phyloP scores from a whole-genome alignment of 2,329 filamentous ascomycete species.

The Aspergillus terreus region DNA sequence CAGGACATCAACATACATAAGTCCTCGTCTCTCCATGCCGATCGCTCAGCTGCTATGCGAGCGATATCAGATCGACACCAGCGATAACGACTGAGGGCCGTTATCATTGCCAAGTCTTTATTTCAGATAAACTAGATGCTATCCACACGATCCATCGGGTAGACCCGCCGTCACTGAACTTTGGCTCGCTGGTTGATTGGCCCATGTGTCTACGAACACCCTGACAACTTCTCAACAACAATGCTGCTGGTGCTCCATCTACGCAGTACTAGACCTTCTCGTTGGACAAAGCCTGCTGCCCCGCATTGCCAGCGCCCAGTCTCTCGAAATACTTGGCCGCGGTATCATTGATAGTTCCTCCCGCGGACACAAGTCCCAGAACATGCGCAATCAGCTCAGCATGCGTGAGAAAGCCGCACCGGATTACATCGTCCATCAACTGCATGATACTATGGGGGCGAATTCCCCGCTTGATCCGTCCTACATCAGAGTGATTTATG shows the following conservation, averaged over 20 bases:
- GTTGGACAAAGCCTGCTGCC: constrained; percentile 5
- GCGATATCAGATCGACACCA: not conserved
- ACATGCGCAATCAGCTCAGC: constrained; percentile 7
- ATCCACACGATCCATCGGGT: too few species aligned
- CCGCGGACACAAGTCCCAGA: constrained; percentile 2
- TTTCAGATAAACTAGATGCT: too few species aligned
- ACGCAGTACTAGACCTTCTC: constrained; percentile 1
- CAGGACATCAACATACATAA: too few species aligned
- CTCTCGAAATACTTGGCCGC: constrained; percentile 6
- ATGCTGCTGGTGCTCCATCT: too few species aligned
- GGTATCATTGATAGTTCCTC: constrained; percentile 6
- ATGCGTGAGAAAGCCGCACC: constrained; percentile 10
- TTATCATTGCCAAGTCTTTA: too few species aligned
- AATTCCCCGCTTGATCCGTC: constrained; percentile 8
- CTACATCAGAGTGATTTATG: not conserved
- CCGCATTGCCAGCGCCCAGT: constrained; percentile 1
- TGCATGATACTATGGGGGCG: constrained; percentile 7
- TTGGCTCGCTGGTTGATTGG: too few species aligned
- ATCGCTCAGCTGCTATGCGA: not conserved
- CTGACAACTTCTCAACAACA: too few species aligned
- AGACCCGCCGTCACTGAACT: too few species aligned
- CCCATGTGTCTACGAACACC: too few species aligned
- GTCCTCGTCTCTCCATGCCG: not conserved
- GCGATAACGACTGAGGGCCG: too few species aligned
- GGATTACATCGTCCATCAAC: constrained; percentile 6